Conservation (phyloP, 1,139 yeast genomes). For the Taphrina wiesneri region DNA sequence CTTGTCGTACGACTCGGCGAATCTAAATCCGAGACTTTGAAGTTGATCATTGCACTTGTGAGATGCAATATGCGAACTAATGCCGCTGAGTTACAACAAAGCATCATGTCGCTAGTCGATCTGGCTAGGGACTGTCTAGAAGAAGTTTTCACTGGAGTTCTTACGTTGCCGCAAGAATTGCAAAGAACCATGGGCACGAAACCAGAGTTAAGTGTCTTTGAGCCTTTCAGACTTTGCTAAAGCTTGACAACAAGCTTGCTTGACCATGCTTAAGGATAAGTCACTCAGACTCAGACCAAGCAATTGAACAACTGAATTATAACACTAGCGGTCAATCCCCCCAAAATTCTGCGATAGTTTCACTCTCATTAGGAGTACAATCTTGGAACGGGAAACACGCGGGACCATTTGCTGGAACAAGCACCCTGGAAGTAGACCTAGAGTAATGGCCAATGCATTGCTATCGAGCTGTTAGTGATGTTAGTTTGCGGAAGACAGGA, state of each 20-base stretch:
- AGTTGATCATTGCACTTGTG: constrained; percentile 71
- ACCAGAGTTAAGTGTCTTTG: constrained; percentile 7
- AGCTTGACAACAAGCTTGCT: neutral
- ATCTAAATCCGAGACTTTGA: constrained; percentile 71
- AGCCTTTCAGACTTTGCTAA: constrained; percentile 5
- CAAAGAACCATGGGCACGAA: constrained; percentile 20
- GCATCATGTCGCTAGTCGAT: constrained; percentile 58
- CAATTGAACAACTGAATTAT: no score
- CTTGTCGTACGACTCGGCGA: constrained; percentile 76
- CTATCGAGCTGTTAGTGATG: no score
- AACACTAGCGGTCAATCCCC: no score
- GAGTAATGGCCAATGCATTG: no score
- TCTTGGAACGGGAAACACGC: no score
- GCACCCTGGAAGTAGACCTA: no score
- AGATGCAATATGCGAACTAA: constrained; percentile 74
- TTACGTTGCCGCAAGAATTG: constrained; percentile 22
- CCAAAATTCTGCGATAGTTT: no score
- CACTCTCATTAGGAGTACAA: no score
- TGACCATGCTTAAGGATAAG: no score
- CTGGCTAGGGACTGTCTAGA: constrained; percentile 17
- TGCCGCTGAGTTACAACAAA: constrained; percentile 77
- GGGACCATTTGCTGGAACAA: no score
- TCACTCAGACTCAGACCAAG: no score
- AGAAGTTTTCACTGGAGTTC: constrained; percentile 21
- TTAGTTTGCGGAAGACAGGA: no score